A percentile compares a stretch with the other conserved stretches of the same genome.
phyloP scores from a whole-genome alignment of 2,329 filamentous ascomycete species.

The Seiridium cupressi region DNA sequence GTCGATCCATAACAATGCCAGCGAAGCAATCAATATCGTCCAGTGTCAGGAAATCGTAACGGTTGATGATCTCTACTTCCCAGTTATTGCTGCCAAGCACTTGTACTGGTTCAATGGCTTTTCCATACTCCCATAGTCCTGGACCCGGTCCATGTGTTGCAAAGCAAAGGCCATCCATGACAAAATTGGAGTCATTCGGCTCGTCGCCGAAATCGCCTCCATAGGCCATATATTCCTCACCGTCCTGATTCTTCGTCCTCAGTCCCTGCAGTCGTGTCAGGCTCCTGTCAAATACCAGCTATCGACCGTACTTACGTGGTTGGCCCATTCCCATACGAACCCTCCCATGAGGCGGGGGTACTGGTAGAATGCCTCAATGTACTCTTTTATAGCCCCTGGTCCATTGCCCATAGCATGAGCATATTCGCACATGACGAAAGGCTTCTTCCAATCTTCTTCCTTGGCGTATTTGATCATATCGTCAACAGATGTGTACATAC shows the following conservation, averaged over 20 bases:
- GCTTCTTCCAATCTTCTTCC: slow-evolving; percentile 47
- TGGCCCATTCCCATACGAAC: slow-evolving; percentile 65
- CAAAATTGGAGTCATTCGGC: slow-evolving; percentile 59
- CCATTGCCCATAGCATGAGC: slow-evolving; percentile 71
- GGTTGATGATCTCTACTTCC: slow-evolving; percentile 46
- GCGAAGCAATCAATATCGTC: slow-evolving; percentile 47
- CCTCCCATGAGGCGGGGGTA: slow-evolving; percentile 61
- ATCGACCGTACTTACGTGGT: slow-evolving; percentile 40
- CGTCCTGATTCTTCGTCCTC: slow-evolving; percentile 38
- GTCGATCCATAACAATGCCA: slow-evolving; percentile 38
- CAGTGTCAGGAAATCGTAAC: slow-evolving; percentile 52
- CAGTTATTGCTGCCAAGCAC: slow-evolving; percentile 42
- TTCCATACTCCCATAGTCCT: slow-evolving; percentile 53
- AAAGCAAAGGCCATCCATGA: slow-evolving; percentile 53
- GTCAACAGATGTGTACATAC: slow-evolving; percentile 62
- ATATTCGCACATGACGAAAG: slow-evolving; percentile 56
- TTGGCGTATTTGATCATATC: slow-evolving; percentile 37
- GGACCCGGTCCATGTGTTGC: slow-evolving; percentile 50
- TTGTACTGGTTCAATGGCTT: slow-evolving; percentile 58
- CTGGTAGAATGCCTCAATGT: slow-evolving; percentile 62
- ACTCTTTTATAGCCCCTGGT: slow-evolving; percentile 65
- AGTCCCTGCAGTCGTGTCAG: slow-evolving; percentile 31
- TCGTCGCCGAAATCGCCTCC: slow-evolving; percentile 62
- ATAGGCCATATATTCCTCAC: slow-evolving; percentile 52
- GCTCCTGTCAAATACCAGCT: too few relatives aligned